Base-by-base conservation (phyloP, 208 protist species). In the Leishmania gerbilli region DNA sequence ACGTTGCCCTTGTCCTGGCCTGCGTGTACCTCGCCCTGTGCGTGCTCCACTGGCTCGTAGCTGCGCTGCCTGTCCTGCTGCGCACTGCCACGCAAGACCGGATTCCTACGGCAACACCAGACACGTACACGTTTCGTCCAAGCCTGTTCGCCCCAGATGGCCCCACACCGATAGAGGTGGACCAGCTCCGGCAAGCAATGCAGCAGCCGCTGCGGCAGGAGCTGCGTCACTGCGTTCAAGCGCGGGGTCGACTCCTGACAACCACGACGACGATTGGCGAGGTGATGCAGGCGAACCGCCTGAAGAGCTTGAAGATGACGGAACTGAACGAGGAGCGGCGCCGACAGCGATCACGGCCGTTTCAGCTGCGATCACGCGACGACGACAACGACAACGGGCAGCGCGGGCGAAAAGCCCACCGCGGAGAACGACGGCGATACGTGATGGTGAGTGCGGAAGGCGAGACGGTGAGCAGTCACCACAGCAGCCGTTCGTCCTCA, bases 101-200 rank as follows among this genome's bases (percentile, higher is more conserved):
- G 17, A 78, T 95, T 15, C 56, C 69, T 34, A 85, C 75, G 4
- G 93, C 93, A 31, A 83, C 82, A 0, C 89, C 93, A 3, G 90
- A 95, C 77, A 95, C 93, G 53, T 88, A 90, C 80, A 80, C 88
- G 19, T 97, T 97, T 71, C 87, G 87, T 47, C 88, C 91, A 2
- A 93, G 91, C 76, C 53, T 83, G 37, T 97, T 92, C 82, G 92
- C 91, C 15, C 93, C 91, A 3, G 93, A 97, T 65, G 93, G 93
- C 11, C 86, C 93, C 11, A 76, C 84, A 5, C 74, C 83, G 5
- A n/a, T 27, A 21, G 77, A 92, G 40, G 76, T 85, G 27, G 67
- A 56, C 27, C 76, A 49, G 64, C 75, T 96, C 27, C 83, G 71
- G 27, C 6, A 72, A 45, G 75, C 84, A 37, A 90, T 96, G 64